A percentile compares a stretch with the other conserved stretches of the same genome.
These are phyloP conservation scores for Sisymbrium irio DNA, from an alignment of 345 rosid species.

Conservation along the genomic window DNA sequence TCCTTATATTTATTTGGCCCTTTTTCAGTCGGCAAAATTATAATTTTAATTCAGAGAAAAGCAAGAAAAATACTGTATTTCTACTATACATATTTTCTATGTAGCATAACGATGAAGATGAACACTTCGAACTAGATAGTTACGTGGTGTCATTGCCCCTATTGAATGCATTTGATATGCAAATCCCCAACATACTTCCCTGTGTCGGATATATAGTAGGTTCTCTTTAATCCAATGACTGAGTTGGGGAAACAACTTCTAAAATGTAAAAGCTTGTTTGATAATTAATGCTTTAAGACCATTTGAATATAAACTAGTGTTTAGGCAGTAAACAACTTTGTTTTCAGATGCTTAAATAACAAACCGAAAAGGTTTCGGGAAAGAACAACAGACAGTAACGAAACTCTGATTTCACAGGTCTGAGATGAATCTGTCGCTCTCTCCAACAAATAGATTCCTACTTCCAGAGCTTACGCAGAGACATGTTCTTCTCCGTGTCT, in stretches of 20 bases:
- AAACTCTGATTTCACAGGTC: neutral
- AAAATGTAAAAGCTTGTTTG: neutral
- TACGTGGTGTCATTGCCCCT: too few species aligned
- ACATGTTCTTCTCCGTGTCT: slow-evolving; percentile 99
- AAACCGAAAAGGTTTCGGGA: neutral
- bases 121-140: too few species aligned
- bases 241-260: neutral
- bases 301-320: neutral
- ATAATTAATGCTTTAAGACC: neutral
- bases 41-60: too few species aligned
- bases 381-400: slow-evolving; percentile 1
- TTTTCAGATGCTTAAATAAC: slow-evolving; percentile 1
- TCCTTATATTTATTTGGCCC: too few species aligned
- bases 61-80: too few species aligned
- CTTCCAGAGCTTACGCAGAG: slow-evolving; percentile 96
- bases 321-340: neutral
- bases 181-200: neutral
- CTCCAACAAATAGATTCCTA: slow-evolving; percentile 26
- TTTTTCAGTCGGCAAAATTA: too few species aligned
- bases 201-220: neutral
- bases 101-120: too few species aligned
- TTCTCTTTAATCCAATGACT: neutral
- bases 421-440: neutral
- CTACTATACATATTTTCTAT: too few species aligned
- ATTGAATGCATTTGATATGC: too few species aligned